These are phyloP conservation scores for Dictyostelium intermedium DNA, from an alignment of 78 protist species.

Conservation along the genomic window DNA sequence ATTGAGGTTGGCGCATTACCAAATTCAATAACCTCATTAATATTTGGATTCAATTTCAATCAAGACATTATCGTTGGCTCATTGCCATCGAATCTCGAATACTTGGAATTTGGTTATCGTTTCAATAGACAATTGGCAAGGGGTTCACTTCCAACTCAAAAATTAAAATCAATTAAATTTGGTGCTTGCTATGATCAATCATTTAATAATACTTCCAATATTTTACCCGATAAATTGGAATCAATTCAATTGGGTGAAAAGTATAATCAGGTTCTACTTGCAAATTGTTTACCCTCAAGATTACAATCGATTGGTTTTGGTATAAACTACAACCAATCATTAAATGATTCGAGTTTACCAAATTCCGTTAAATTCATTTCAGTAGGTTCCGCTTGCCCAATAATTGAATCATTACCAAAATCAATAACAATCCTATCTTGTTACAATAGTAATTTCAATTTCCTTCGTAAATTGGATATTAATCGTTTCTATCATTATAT, in stretches of 20 bases:
- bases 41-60: background rate
- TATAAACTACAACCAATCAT: background rate
- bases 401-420: background rate
- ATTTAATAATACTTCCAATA: background rate
- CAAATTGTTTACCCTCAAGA: background rate
- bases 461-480: background rate
- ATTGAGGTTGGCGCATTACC: background rate
- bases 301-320: background rate
- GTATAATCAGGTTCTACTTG: background rate
- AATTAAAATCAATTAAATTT: background rate
- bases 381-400: background rate
- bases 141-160: background rate
- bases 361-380: background rate
- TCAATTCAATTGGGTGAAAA: conserved; percentile 1
- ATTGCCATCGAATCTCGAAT: background rate
- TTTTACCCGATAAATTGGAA: background rate
- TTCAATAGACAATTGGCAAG: background rate
- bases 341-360: background rate
- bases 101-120: background rate
- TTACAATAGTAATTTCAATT: background rate
- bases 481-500: background rate
- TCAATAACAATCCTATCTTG: background rate
- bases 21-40: background rate
- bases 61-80: background rate
- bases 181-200: background rate